Base-by-base conservation (phyloP, 257 asterid genomes). In the Dorcoceras hygrometricum region DNA sequence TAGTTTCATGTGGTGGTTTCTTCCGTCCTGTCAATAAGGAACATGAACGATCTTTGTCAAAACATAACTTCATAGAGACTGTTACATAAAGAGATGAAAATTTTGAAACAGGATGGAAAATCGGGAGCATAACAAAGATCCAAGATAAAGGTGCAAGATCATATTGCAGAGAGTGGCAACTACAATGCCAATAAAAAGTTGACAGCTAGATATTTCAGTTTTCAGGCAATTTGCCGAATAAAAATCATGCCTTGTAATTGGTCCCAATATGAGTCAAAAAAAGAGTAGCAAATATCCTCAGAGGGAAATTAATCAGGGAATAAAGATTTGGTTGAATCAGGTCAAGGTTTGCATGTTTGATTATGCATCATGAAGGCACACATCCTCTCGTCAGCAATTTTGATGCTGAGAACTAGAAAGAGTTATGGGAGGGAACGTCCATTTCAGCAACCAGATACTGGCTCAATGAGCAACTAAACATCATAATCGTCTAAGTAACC, bases 21-120 rank as follows among this genome's bases (percentile, higher is more conserved):
- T 73, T 48, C 70, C 66, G 31, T 76, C 85, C 95, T 92, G 87
- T 34, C 75, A 84, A 57, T 66, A 61, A 4, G 60, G 14, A 67
- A 57, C 46, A 55, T 19, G 16, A 6, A 23, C 19, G 23, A 23
- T 14, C 27, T 69, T 58, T 68, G 73, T 71, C 68, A 68, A 69
- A 59, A 26, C 60, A 66, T 24, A 54, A 26, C 67, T 9, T 32
- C 5, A 14, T 50, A 70, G 19, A 62, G 25, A 71, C 60, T 12
- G 28, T 23, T 7, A 22, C 1, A 8, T 19, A 55, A 8, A 8
- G 12, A 28, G 20, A n/a, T 14, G 36, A n/a, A 9, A 25, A 43
- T 48, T 25, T 1, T 27, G 27, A 22, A 60, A n/a, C 19, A 53
- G 0, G 53, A 55, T 62, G 16, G 32, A 50, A 26, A 0, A 57